phyloP scores from a whole-genome alignment of 805 yeast genomes.

The Candida maesae region DNA sequence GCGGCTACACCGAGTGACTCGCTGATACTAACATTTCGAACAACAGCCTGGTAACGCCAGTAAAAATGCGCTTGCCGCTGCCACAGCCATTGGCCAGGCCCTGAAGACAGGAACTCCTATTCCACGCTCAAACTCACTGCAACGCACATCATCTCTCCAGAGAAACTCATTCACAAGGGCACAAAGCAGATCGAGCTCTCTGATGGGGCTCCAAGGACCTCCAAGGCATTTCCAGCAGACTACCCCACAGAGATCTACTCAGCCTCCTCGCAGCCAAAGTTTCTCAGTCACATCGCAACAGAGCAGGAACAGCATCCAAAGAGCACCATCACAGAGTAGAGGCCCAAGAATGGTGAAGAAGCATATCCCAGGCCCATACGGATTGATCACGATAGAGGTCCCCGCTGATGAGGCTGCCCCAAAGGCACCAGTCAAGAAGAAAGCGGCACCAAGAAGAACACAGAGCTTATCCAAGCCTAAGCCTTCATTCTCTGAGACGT shows the following conservation, averaged over 20 bases:
- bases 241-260: not conserved
- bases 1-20: no score
- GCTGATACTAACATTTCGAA: not conserved
- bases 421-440: slow-evolving; percentile 2
- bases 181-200: slow-evolving; percentile 20
- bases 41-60: slow-evolving; percentile 30
- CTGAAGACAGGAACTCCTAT: slow-evolving; percentile 32
- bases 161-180: slow-evolving; percentile 10
- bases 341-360: slow-evolving; percentile 42
- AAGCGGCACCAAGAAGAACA: slow-evolving; percentile 18
- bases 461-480: slow-evolving; percentile 14
- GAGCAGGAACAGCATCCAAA: slow-evolving; percentile 1
- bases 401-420: slow-evolving; percentile 37
- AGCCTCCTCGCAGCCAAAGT: slow-evolving; percentile 16
- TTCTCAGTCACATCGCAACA: slow-evolving; percentile 7
- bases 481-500: slow-evolving; percentile 6
- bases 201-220: slow-evolving; percentile 23
- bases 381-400: slow-evolving; percentile 66
- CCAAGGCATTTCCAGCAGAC: slow-evolving; percentile 13
- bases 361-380: slow-evolving; percentile 72
- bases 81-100: slow-evolving; percentile 51
- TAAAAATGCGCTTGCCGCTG: slow-evolving; percentile 61
- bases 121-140: slow-evolving; percentile 28
- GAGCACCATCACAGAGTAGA: not conserved
- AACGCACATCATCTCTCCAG: slow-evolving; percentile 22